These are phyloP conservation scores for Pseudophaeomoniella oleicola DNA, from an alignment of 2,329 filamentous ascomycete species.

Conservation along the genomic window DNA sequence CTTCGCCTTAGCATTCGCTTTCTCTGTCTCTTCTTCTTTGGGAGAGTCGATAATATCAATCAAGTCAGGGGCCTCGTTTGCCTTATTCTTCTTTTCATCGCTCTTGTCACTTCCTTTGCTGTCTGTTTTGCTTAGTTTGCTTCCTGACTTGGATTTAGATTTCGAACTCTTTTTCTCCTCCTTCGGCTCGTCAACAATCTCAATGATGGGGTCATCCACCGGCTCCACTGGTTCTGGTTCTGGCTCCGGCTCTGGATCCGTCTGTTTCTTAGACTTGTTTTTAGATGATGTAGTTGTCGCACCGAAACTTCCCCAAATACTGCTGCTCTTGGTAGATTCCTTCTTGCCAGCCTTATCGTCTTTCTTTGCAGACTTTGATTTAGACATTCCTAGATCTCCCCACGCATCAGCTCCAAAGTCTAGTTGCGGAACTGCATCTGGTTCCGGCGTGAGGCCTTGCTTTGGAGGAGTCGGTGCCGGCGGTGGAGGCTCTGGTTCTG, in stretches of 20 bases:
- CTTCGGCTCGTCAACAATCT: conserved; percentile 13
- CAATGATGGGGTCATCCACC: conserved; percentile 6
- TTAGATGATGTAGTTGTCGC: conserved; percentile 20
- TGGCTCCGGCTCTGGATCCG: conserved; percentile 22
- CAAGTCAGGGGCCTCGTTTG: conserved; percentile 8
- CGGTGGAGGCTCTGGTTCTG: conserved; percentile 27
- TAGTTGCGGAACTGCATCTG: conserved; percentile 14
- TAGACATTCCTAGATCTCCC: conserved; percentile 21
- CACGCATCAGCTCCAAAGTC: conserved; percentile 22
- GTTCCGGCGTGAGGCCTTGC: conserved; percentile 26
- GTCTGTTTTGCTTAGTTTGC: conserved; percentile 8
- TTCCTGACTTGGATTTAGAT: conserved; percentile 10
- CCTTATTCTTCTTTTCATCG: conserved; percentile 12
- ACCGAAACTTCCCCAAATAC: conserved; percentile 30
- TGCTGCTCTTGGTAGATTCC: conserved; percentile 15
- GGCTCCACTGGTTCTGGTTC: conserved; percentile 8
- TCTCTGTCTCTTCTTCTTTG: conserved; percentile 20
- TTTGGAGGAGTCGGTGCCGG: conserved; percentile 33
- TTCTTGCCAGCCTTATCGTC: conserved; percentile 22
- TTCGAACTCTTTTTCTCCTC: conserved; percentile 16
- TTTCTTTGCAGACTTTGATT: conserved; percentile 18
- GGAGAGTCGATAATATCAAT: conserved; percentile 10
- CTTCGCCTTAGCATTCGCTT: conserved; percentile 19
- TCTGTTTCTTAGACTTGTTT: conserved; percentile 28
- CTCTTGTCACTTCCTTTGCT: conserved; percentile 10